phyloP scores from a whole-genome alignment of 1,139 yeast species.

The Ashbya aceris region DNA sequence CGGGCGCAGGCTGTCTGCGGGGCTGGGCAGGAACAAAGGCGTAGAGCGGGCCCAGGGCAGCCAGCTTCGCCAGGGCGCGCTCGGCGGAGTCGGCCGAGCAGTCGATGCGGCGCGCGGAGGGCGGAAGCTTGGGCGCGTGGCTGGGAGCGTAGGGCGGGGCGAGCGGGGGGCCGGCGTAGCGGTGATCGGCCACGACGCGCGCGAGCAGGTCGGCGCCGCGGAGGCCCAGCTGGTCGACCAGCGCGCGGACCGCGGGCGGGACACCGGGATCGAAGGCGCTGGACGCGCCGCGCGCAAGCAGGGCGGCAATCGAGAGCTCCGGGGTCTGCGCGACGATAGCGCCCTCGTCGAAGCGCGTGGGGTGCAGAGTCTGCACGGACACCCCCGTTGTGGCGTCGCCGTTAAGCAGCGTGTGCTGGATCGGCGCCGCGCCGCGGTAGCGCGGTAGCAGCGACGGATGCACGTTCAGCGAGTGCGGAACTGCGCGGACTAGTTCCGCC shows the following conservation, averaged over 20 bases:
- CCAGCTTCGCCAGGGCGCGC: slow-evolving; percentile 37
- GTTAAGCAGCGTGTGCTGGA: slow-evolving; percentile 69
- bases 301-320: slow-evolving; percentile 31
- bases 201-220: slow-evolving; percentile 54
- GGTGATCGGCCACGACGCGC: slow-evolving; percentile 34
- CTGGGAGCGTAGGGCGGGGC: slow-evolving; percentile 35
- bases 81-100: slow-evolving; percentile 38
- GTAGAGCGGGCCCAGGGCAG: slow-evolving; percentile 53
- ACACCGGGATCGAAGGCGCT: slow-evolving; percentile 7
- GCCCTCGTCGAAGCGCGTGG: slow-evolving; percentile 78
- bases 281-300: slow-evolving; percentile 10
- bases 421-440: slow-evolving; percentile 84
- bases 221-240: slow-evolving; percentile 41
- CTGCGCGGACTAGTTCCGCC: slow-evolving; percentile 36
- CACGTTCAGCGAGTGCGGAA: slow-evolving; percentile 65
- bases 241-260: slow-evolving; percentile 17
- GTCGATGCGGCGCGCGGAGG: slow-evolving; percentile 34
- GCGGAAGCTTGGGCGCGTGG: slow-evolving; percentile 48
- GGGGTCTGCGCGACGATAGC: slow-evolving; percentile 52
- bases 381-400: slow-evolving; percentile 66
- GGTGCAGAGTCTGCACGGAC: slow-evolving; percentile 82
- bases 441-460: slow-evolving; percentile 86
- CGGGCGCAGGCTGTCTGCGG: slow-evolving; percentile 28
- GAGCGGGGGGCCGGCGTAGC: slow-evolving; percentile 23
- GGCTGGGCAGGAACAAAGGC: slow-evolving; percentile 37